Base-by-base conservation (phyloP, 768 basidiomycete species). In the Suillus variegatus region DNA sequence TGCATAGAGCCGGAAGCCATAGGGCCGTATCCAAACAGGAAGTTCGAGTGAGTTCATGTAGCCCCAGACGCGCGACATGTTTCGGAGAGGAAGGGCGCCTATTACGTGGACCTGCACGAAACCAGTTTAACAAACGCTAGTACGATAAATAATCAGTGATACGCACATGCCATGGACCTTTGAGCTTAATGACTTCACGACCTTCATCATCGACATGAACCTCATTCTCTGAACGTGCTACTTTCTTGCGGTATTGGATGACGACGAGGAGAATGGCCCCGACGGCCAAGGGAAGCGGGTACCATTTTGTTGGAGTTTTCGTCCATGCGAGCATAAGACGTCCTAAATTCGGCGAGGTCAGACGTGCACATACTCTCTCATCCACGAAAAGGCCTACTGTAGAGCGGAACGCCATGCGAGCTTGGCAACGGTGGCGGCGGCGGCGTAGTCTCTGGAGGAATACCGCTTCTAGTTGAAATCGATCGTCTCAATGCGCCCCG, bases 41-140 rank as follows among this genome's bases (percentile, higher is more conserved):
- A 99, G 86, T 70, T 95, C 91, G 68, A 96, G 84, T 2, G 92
- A 92, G 80, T 98, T 99, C 67, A 99, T 72, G 77, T 95, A 96
- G 7, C 97, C 97, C 95, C 97, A 99, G 6, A 99, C 78, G 2
- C 96, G 90, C n/a, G 97, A 99, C 74, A 98, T 88, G 67, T 95
- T 95, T 47, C 96, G 88, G 8, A 99, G 85, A 0, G 97, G 97
- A 1, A 99, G 85, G 12, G 96, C 96, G 61, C 96, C 97, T 60
- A 99, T 83, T 56, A 99, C 95, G 78, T 97, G 93, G n/a, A 99
- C 94, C 95, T 94, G 66, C 9, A 56, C 60, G 51, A 62, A 20
- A 38, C 43, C 7, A 41, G 6, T 62, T 68, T 41, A 65, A 64
- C 36, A 62, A 32, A 16, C 20, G 65, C n/a, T 14, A 25, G 4